Percentiles rank a stretch among this genome's conserved stretches.
Evolutionary conservation across 208 protist genomes (phyloP).

Genomic region (Acanthamoeba lenticulata): DNA sequence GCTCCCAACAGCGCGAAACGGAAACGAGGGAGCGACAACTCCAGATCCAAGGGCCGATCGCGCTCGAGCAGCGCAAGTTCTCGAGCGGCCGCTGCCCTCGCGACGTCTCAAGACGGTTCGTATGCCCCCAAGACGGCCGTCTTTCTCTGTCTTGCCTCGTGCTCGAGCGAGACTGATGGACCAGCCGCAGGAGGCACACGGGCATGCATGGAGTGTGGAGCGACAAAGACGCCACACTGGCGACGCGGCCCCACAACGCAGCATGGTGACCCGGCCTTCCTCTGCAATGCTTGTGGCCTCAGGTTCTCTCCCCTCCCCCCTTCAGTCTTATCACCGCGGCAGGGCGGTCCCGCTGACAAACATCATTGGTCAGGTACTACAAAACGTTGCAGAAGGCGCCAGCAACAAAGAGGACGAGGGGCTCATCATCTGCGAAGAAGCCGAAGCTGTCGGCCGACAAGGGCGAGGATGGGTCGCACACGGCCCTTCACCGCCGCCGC

Average conservation of each 20-base stretch:
- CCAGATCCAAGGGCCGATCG: background rate
- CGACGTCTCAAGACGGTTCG: no score
- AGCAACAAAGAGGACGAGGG: background rate
- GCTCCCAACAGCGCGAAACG: background rate
- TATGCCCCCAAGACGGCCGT: background rate
- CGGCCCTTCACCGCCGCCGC: no score
- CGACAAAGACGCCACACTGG: conserved; percentile 36
- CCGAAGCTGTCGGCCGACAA: background rate
- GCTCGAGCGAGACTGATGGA: background rate
- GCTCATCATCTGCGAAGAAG: background rate
- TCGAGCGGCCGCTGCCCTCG: no score
- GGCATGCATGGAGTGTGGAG: conserved; percentile 1
- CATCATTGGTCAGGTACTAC: background rate
- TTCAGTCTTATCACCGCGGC: no score
- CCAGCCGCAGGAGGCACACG: background rate
- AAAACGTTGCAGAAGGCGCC: background rate
- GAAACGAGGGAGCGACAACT: background rate
- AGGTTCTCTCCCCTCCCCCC: background rate
- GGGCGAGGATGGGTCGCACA: background rate
- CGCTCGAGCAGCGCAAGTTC: background rate
- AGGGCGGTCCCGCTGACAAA: background rate
- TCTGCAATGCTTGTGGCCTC: conserved; percentile 31
- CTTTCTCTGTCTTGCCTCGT: background rate
- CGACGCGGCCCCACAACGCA: background rate
- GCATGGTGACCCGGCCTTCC: background rate